These are phyloP conservation scores for Penicillium malachiteum DNA, from an alignment of 495 filamentous ascomycete species.

Conservation along the genomic window DNA sequence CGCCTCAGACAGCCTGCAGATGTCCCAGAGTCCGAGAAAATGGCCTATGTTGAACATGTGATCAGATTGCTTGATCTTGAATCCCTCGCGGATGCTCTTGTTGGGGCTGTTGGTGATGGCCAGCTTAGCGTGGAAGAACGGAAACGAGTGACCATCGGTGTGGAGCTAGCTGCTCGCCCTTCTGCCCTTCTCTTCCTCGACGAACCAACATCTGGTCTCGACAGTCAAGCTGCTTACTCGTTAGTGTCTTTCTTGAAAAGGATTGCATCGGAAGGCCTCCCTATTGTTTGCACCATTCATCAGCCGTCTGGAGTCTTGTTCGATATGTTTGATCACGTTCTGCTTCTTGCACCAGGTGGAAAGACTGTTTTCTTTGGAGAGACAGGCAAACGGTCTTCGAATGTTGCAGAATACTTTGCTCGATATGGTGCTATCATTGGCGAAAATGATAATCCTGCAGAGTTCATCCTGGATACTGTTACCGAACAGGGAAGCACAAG, in stretches of 20 bases:
- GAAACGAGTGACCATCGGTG: slow-evolving; percentile 73
- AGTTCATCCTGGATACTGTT: slow-evolving; percentile 84
- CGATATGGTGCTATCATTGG: slow-evolving; percentile 37
- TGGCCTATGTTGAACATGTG: slow-evolving; percentile 59
- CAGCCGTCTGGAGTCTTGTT: slow-evolving; percentile 78
- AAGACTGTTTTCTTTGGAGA: slow-evolving; percentile 68
- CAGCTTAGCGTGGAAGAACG: too few species aligned
- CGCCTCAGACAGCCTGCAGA: slow-evolving; percentile 56
- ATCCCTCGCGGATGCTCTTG: slow-evolving; percentile 55
- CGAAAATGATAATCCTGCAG: slow-evolving; percentile 68
- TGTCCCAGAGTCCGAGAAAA: slow-evolving; percentile 53
- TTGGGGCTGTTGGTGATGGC: slow-evolving; percentile 55
- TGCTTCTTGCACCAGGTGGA: slow-evolving; percentile 65
- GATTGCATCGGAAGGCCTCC: slow-evolving; percentile 63
- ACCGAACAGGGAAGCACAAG: too few species aligned
- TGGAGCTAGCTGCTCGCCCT: slow-evolving; percentile 77
- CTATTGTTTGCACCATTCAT: slow-evolving; percentile 67
- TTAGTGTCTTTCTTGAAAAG: slow-evolving; percentile 72
- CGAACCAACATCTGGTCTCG: slow-evolving; percentile 71
- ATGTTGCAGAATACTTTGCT: slow-evolving; percentile 57
- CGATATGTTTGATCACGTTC: slow-evolving; percentile 72
- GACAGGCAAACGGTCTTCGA: slow-evolving; percentile 54
- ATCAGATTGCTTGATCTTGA: slow-evolving; percentile 54
- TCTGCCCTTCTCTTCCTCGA: slow-evolving; percentile 70
- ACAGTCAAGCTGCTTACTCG: slow-evolving; percentile 71